Percentiles rank a stretch among this genome's conserved stretches.
phyloP scores from a whole-genome alignment of 345 rosid species.

The Eucalyptus marginata region DNA sequence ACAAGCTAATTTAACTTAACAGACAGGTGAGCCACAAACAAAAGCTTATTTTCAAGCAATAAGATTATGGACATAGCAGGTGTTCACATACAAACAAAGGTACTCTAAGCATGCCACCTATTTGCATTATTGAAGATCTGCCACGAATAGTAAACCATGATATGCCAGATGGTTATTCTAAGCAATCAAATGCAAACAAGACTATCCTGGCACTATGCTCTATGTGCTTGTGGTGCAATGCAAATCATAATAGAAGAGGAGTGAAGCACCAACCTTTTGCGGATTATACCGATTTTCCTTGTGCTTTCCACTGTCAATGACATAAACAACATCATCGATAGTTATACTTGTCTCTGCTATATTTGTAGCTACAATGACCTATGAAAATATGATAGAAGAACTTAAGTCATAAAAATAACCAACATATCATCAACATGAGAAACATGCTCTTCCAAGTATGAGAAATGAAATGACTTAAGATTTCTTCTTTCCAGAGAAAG shows the following conservation, averaged over 20 bases:
- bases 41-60: not conserved
- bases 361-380: conserved; percentile 88
- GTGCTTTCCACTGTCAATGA: conserved; percentile 88
- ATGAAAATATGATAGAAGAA: conserved; percentile 1
- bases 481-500: not conserved
- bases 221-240: not conserved
- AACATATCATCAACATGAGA: not conserved
- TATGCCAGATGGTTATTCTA: not conserved
- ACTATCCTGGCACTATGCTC: not conserved
- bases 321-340: conserved; percentile 88
- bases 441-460: not conserved
- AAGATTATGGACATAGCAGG: not conserved
- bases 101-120: not conserved
- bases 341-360: conserved; percentile 94
- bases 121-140: not conserved
- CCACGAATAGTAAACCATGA: not conserved
- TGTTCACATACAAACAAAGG: not conserved
- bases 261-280: conserved; percentile 47
- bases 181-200: not conserved
- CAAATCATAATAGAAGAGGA: not conserved
- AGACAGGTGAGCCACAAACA: not conserved
- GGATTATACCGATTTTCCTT: conserved; percentile 92
- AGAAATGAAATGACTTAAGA: not conserved
- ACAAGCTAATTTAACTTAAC: not conserved
- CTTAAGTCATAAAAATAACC: not conserved